A percentile compares a stretch with the other conserved stretches of the same genome.
These are phyloP conservation scores for Pilaira anomala DNA, from an alignment of 192 early-diverging fungal species.

Conservation along the genomic window DNA sequence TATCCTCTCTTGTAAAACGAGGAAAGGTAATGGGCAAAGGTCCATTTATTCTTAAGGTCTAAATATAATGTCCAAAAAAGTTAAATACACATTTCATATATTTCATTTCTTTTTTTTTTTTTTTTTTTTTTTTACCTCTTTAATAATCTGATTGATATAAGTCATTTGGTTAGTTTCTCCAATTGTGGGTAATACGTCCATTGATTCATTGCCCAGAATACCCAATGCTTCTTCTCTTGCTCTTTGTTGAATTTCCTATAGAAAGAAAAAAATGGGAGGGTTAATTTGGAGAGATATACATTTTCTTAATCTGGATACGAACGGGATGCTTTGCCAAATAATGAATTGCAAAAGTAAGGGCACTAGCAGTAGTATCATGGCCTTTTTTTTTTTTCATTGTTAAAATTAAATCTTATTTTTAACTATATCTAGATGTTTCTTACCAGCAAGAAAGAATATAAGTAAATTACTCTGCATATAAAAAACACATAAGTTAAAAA, in stretches of 20 bases:
- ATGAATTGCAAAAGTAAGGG: slow-evolving; percentile 40
- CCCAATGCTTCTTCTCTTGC: slow-evolving; percentile 25
- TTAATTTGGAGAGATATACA: not conserved
- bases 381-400: slow-evolving; percentile 14
- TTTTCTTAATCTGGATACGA: too few species aligned
- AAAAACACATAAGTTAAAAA: too few species aligned
- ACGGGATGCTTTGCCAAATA: slow-evolving; percentile 44
- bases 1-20: not conserved
- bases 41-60: slow-evolving; percentile 13
- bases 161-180: slow-evolving; percentile 20
- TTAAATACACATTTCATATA: too few species aligned
- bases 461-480: not conserved
- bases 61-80: too few species aligned
- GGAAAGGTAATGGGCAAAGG: not conserved
- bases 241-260: slow-evolving; percentile 32
- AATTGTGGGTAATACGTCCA: slow-evolving; percentile 23
- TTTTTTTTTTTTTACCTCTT: slow-evolving; percentile 18
- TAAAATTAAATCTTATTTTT: slow-evolving; percentile 6
- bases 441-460: slow-evolving; percentile 53
- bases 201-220: slow-evolving; percentile 20
- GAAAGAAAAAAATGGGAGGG: not conserved
- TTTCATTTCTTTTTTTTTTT: too few species aligned
- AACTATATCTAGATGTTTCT: not conserved
- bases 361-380: slow-evolving; percentile 29
- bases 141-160: slow-evolving; percentile 27